Evolutionary conservation across 805 yeast genomes (phyloP).

Genomic region (Monosporozyma servazzii): DNA sequence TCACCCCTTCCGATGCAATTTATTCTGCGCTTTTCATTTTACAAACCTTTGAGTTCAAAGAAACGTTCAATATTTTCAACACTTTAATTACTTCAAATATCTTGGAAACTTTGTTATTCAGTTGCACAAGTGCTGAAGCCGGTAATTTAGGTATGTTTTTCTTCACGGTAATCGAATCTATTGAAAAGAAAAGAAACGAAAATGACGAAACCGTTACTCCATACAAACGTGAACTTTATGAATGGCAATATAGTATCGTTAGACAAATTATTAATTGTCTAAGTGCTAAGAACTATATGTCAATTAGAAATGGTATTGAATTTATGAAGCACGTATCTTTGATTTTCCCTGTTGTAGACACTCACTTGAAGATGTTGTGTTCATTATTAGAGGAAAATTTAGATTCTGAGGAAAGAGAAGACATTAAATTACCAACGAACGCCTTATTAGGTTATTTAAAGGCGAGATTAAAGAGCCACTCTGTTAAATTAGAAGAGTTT

Average conservation of each 20-base stretch:
- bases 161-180: slow-evolving; percentile 40
- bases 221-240: slow-evolving; percentile 35
- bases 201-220: slow-evolving; percentile 20
- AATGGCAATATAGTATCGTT: slow-evolving; percentile 48
- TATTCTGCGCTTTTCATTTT: slow-evolving; percentile 55
- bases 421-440: slow-evolving; percentile 65
- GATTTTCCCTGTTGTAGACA: slow-evolving; percentile 58
- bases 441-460: slow-evolving; percentile 61
- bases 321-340: slow-evolving; percentile 57
- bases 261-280: slow-evolving; percentile 19
- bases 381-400: slow-evolving; percentile 41
- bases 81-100: slow-evolving; percentile 40
- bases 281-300: slow-evolving; percentile 50
- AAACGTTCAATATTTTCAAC: slow-evolving; percentile 35
- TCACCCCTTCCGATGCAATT: slow-evolving; percentile 77
- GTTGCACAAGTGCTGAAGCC: slow-evolving; percentile 68
- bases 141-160: slow-evolving; percentile 75
- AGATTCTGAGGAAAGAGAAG: slow-evolving; percentile 58
- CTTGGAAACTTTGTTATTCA: slow-evolving; percentile 50
- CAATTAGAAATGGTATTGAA: slow-evolving; percentile 70
- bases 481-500: slow-evolving; percentile 51
- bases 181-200: slow-evolving; percentile 39
- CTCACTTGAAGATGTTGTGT: slow-evolving; percentile 49
- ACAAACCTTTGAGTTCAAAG: slow-evolving; percentile 36
- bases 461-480: slow-evolving; percentile 38